Evolutionary conservation across 1,284 basidiomycete species (phyloP), one percentile per base, ranked within the genome.

Genomic region (Heterobasidion parviporum): DNA sequence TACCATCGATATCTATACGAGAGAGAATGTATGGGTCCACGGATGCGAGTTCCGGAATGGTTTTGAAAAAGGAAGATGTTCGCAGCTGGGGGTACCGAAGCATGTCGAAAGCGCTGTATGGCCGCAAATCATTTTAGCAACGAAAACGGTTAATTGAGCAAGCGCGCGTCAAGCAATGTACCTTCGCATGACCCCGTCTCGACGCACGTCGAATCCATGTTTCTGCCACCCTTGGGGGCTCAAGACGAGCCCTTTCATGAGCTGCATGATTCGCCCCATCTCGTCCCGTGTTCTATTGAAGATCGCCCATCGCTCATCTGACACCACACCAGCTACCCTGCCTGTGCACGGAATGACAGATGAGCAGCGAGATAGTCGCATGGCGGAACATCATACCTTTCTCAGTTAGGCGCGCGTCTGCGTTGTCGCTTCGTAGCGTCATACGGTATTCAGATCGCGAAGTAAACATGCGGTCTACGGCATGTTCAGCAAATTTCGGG

Each of bases 371-470:
- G 47, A 20, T 16, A 45, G n/a, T 51, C 52, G 53, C 54, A 52
- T 16, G 58, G 43, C 10, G 41, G 7, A 52, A 47, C 33, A 50
- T 3, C 72, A 26, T 43, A 82, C 87, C 90, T 66, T 84, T 84
- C 61, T 80, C 78, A 0, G 93, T 95, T 54, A 96, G 71, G 38
- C 92, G 78, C 54, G 83, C 54, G 70, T 95, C 92, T 1, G 93
- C 93, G 61, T 96, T 95, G 70, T 96, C 93, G 53, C 89, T 86
- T 49, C 93, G 77, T 47, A 94, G 78, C 0, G 87, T 86, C 79
- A 96, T 85, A 33, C 93, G 81, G 65, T 93, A 96, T 65, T 96
- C 93, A 36, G 89, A 91, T 49, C 93, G 79, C 18, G 89, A 89
- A 0, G 93, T 95, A 68, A 95, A 95, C 92, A 95, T 94, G 41